Base-by-base conservation (phyloP, 129 eudicot genomes). In the Centaurea solstitialis region DNA sequence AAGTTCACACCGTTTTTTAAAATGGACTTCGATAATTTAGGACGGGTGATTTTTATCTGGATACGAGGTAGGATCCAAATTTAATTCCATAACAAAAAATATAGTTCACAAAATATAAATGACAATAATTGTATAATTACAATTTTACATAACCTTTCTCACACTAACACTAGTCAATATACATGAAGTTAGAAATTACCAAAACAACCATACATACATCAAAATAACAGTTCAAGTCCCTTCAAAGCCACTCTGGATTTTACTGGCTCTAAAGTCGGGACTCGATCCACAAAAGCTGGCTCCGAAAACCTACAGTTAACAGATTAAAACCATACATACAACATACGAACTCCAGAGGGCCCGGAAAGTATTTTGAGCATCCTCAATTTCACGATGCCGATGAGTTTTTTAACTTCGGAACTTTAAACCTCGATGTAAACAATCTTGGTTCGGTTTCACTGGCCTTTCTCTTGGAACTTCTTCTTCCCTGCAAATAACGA, bases 381-480 rank as follows among this genome's bases (percentile, higher is more conserved):
- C 53, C 6, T 76, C 59, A 76, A 10, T 7, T 7, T 38, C 18
- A 57, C 20, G 15, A 76, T 3, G 77, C 39, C 37, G 85, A 71
- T 18, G 75, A 22, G 24, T 26, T 37, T 81, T 88, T 92, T 73
- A 90, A 76, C 74, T 88, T 92, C n/a, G 97, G 97, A 21, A 90
- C 88, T 81, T 86, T 92, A 80, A 92, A 92, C 6, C 82, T 81
- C 15, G 94, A 92, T 13, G 88, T 83, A 82, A 92, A 92, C 68
- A 90, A 59, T 30, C 78, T 86, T 50, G 94, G 93, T 76, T 57
- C 30, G 10, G 75, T 75, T 43, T 83, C 87, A 23, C 1, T 59
- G 38, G 81, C 85, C 75, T 90, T 90, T 82, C 93, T 87, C 84
- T 87, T 92, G 37, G 86, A 86, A 53, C 81, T 77, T 70, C 90